Evolutionary conservation across 345 rosid genomes (phyloP).

Genomic region (Rhizophora apiculata): DNA sequence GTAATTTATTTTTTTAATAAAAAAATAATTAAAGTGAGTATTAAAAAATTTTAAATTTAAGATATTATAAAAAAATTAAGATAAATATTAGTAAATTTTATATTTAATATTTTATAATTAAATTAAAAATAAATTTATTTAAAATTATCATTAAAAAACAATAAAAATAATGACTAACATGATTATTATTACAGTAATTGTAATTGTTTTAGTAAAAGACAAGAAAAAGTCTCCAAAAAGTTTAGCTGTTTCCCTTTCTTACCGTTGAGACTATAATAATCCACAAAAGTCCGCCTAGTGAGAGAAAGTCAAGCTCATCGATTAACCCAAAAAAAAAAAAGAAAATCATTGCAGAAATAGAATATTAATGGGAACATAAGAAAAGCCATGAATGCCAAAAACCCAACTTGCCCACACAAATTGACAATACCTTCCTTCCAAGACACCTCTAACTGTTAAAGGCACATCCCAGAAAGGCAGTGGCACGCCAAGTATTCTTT

Average conservation of each 20-base stretch:
- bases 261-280: conserved; percentile 41
- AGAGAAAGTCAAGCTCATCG: conserved; percentile 1
- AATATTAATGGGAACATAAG: neutral
- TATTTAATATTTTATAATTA: too few relatives aligned
- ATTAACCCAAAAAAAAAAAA: neutral
- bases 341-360: neutral
- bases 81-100: too few relatives aligned
- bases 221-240: too few relatives aligned
- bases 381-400: conserved; percentile 15
- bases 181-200: too few relatives aligned
- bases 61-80: too few relatives aligned
- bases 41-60: too few relatives aligned
- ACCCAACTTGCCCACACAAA: neutral
- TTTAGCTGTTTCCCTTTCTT: conserved; percentile 24
- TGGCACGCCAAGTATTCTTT: conserved; percentile 6
- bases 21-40: too few relatives aligned
- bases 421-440: conserved; percentile 53
- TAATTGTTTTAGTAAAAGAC: too few relatives aligned
- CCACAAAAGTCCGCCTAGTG: conserved; percentile 23
- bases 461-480: neutral
- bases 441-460: conserved; percentile 45
- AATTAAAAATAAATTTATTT: too few relatives aligned
- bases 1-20: too few relatives aligned
- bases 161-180: too few relatives aligned
- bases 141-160: too few relatives aligned